phyloP scores from a whole-genome alignment of 371 early-diverging fungal genomes.

The Mucor lusitanicus region DNA sequence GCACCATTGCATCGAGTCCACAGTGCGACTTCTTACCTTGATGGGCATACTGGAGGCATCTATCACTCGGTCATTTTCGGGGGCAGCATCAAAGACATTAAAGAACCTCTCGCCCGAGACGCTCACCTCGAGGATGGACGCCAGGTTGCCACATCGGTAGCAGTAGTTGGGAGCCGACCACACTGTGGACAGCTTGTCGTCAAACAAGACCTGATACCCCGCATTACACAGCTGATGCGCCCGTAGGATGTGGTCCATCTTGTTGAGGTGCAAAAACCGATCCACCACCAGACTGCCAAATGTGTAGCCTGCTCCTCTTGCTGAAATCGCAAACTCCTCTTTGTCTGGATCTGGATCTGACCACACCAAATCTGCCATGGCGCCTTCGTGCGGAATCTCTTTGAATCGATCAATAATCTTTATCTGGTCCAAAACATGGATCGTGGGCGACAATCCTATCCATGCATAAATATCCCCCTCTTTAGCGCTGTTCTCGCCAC shows the following conservation, averaged over 20 bases:
- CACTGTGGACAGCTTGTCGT: slow-evolving; percentile 86
- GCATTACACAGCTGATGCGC: slow-evolving; percentile 98
- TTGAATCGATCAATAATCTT: slow-evolving; percentile 86
- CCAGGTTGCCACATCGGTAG: slow-evolving; percentile 95
- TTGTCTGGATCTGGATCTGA: slow-evolving; percentile 91
- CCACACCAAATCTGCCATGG: slow-evolving; percentile 99
- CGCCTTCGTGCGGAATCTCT: slow-evolving; percentile 98
- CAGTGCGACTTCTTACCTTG: background rate
- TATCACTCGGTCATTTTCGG: slow-evolving; percentile 68
- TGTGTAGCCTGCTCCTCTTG: slow-evolving; percentile 93
- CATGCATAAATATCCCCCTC: background rate
- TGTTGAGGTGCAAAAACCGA: slow-evolving; percentile 83
- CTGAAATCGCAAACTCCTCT: slow-evolving; percentile 83
- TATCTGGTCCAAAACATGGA: slow-evolving; percentile 93
- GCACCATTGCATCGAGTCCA: background rate
- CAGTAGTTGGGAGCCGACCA: slow-evolving; percentile 95
- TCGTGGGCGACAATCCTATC: slow-evolving; percentile 85
- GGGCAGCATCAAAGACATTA: slow-evolving; percentile 91
- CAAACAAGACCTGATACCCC: slow-evolving; percentile 90
- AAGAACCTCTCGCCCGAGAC: slow-evolving; percentile 79
- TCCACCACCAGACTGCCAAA: slow-evolving; percentile 88
- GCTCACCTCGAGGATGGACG: slow-evolving; percentile 90
- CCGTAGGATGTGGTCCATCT: slow-evolving; percentile 86
- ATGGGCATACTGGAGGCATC: slow-evolving; percentile 4
- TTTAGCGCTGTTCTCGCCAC: too few relatives aligned